Base-by-base conservation (phyloP, 1,139 yeast genomes). In the Ogataea hybrid region DNA sequence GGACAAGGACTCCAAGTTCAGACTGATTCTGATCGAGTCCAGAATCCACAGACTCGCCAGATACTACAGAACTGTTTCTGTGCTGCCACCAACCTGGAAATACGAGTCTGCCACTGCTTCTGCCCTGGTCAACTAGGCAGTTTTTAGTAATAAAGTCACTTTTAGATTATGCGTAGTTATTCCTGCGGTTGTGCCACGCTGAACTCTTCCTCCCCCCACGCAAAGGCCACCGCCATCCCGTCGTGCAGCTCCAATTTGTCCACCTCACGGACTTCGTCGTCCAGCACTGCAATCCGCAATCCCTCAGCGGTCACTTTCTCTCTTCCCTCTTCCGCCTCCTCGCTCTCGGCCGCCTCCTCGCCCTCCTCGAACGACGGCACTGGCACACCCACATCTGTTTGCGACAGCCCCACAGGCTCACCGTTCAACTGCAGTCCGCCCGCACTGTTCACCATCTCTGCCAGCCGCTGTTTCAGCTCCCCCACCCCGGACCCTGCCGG, bases 1-100 rank as follows among this genome's bases (percentile, higher is more conserved):
- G 84, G 99, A 92, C 80, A 90, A 92, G 84, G 98, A 92, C 79
- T 92, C 98, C 65, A 92, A 92, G 81, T 92, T 94, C 95, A 89
- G 99, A 85, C 88, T 92, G 71, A 92, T 92, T 92, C 85, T 92
- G 77, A 89, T 94, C 72, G 99, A 92, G 81, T 90, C 97, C 58
- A 89, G 98, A 88, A 92, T 92, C 80, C 99, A 92, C 95, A 92
- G 99, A 85, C 87, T 92, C 74, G 96, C 98, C 64, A 88, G 99
- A 83, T 92, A 92, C 94, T 92, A 92, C 96, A 90, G 96, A 88
- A 87, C 96, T 66, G 95, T 88, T 65, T 80, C 95, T 70, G 97
- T 92, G 68, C 85, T 92, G 70, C 97, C 98, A 67, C 97, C 98
- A 72, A 89, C 86, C 92, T 92, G 97, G 97, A 92, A 92, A 82